Conservation (phyloP, 441 rosid genomes). For the Erodium texanum region DNA sequence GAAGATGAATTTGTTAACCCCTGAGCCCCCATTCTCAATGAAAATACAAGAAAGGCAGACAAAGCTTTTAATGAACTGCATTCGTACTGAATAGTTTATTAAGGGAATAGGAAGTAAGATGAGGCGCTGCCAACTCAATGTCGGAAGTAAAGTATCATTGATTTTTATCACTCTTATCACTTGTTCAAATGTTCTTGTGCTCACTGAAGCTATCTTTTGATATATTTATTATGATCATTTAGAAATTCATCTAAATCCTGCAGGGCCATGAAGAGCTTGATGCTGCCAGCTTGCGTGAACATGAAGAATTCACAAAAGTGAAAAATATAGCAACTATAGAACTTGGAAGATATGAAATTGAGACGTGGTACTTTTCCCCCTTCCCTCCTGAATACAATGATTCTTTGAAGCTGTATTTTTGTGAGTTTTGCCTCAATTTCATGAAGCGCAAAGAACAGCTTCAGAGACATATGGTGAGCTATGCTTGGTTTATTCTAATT, state of each 20-base stretch:
- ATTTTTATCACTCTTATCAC: not conserved
- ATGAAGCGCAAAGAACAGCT: slow-evolving; percentile 99
- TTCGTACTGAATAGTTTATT: not conserved
- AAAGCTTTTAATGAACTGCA: slow-evolving; percentile 2
- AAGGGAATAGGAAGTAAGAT: not conserved
- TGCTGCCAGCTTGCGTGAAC: slow-evolving; percentile 98
- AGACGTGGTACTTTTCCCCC: slow-evolving; percentile 99
- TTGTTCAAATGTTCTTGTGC: not conserved
- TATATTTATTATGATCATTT: not conserved
- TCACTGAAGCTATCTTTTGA: slow-evolving; percentile 1
- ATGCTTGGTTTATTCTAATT: slow-evolving; percentile 12
- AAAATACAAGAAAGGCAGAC: not conserved
- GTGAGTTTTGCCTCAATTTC: slow-evolving; percentile 98
- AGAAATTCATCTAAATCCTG: slow-evolving; percentile 3
- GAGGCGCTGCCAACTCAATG: slow-evolving; percentile 6
- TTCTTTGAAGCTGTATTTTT: slow-evolving; percentile 85
- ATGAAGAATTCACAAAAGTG: slow-evolving; percentile 97
- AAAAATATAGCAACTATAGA: slow-evolving; percentile 96
- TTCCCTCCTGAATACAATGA: slow-evolving; percentile 98
- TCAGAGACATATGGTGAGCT: slow-evolving; percentile 97
- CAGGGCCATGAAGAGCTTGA: slow-evolving; percentile 99
- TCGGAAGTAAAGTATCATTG: not conserved
- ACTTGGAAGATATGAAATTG: slow-evolving; percentile 98
- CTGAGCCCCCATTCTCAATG: not conserved
- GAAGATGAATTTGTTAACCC: not conserved